A percentile compares a stretch with the other conserved stretches of the same genome.
Conservation (phyloP, 2,329 filamentous ascomycete species). For the Cercospora citrullina region DNA sequence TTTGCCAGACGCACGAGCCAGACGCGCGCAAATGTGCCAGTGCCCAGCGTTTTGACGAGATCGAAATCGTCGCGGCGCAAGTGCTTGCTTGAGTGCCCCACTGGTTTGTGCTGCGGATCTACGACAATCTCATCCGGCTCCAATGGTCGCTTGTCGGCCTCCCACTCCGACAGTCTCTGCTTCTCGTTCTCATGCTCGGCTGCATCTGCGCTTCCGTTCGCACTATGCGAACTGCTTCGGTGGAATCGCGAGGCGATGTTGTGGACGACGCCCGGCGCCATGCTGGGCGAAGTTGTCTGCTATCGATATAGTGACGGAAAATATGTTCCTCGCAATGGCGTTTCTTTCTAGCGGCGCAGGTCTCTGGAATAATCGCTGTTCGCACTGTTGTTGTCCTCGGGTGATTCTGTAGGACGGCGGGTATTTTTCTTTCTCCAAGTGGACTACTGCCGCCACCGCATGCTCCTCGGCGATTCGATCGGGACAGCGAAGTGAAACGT, state of each 20-base stretch:
- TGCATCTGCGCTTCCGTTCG: conserved; percentile 26
- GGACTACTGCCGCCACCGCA: conserved; percentile 3
- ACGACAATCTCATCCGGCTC: conserved; percentile 46
- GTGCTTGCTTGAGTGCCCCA: conserved; percentile 50
- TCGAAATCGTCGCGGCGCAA: conserved; percentile 63
- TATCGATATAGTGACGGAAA: not conserved
- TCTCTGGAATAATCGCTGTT: not conserved
- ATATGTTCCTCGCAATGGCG: not conserved
- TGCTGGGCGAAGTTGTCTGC: conserved; percentile 17
- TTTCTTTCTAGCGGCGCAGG: not conserved
- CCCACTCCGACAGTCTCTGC: conserved; percentile 48
- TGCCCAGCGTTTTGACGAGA: conserved; percentile 73
- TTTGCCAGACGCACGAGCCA: conserved; percentile 70
- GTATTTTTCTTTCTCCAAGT: not conserved
- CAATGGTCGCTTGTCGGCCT: conserved; percentile 47
- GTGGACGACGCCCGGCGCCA: conserved; percentile 38
- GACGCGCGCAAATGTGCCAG: conserved; percentile 76
- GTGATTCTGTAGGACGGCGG: not conserved
- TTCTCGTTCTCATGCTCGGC: conserved; percentile 50
- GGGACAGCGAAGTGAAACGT: not conserved
- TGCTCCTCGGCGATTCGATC: conserved; percentile 16
- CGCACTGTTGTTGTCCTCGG: not conserved
- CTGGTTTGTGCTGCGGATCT: conserved; percentile 47
- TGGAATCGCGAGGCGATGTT: conserved; percentile 41
- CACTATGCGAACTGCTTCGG: conserved; percentile 34